A percentile compares a stretch with the other conserved stretches of the same genome.
Conservation (phyloP, 495 filamentous ascomycete genomes). For the Pyrenopolyporus hunteri region DNA sequence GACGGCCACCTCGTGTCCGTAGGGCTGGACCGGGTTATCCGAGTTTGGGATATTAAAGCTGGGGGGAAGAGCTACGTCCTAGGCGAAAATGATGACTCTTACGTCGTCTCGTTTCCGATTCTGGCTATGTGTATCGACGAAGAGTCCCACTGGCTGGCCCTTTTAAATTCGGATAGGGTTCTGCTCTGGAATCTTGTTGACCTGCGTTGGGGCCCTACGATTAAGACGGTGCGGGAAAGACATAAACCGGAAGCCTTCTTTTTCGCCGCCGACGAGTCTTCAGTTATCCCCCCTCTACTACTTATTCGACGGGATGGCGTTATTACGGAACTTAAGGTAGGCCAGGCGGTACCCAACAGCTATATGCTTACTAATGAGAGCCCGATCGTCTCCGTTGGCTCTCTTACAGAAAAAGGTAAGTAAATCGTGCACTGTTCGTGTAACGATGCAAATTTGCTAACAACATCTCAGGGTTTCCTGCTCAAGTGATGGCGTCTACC, state of each 20-base stretch:
- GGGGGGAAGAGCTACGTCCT: slow-evolving; percentile 47
- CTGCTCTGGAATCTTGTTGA: slow-evolving; percentile 64
- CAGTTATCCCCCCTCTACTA: slow-evolving; percentile 53
- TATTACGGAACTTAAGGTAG: slow-evolving; percentile 57
- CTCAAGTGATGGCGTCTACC: slow-evolving; percentile 42
- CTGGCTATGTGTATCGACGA: slow-evolving; percentile 64
- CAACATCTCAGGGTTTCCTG: slow-evolving; percentile 32
- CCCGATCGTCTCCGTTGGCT: slow-evolving; percentile 50
- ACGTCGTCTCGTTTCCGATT: slow-evolving; percentile 59
- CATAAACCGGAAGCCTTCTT: slow-evolving; percentile 64
- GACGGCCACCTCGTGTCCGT: slow-evolving; percentile 68
- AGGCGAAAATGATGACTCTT: slow-evolving; percentile 45
- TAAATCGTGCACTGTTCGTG: background rate
- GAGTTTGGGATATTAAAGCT: slow-evolving; percentile 62
- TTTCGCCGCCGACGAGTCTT: slow-evolving; percentile 50
- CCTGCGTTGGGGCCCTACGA: slow-evolving; percentile 54
- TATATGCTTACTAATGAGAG: slow-evolving; percentile 52
- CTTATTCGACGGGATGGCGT: slow-evolving; percentile 64
- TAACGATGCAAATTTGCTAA: slow-evolving; percentile 16
- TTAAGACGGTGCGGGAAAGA: slow-evolving; percentile 56
- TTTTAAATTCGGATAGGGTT: slow-evolving; percentile 62
- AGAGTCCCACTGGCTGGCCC: slow-evolving; percentile 64
- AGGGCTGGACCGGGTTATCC: slow-evolving; percentile 66
- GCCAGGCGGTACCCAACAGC: slow-evolving; percentile 40
- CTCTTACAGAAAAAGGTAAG: slow-evolving; percentile 51